A percentile compares a stretch with the other conserved stretches of the same genome.
phyloP scores from a whole-genome alignment of 176 grass and related monocot species.

The Musa acuminata region DNA sequence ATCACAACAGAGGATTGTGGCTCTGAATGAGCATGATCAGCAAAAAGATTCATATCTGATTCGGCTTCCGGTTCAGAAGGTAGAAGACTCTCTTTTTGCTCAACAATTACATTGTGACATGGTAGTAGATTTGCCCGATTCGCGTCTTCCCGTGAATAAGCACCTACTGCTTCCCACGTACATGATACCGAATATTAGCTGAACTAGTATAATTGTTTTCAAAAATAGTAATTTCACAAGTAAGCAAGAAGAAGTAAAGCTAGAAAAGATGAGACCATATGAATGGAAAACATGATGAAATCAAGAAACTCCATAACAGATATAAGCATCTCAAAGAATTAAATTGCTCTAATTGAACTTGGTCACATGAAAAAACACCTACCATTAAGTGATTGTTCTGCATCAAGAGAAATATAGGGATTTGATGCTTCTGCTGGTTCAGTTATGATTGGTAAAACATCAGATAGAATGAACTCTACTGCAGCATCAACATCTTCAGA shows the following conservation, averaged over 20 bases:
- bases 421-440: not conserved
- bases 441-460: slow-evolving; percentile 22
- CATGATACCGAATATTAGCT: too few relatives aligned
- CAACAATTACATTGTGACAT: not conserved
- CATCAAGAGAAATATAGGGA: not conserved
- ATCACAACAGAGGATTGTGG: not conserved
- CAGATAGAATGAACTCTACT: slow-evolving; percentile 32
- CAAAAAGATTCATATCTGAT: not conserved
- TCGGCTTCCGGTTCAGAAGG: not conserved
- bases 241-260: too few relatives aligned
- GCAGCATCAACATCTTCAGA: slow-evolving; percentile 35
- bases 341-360: not conserved
- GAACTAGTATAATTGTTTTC: too few relatives aligned
- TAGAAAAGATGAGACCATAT: too few relatives aligned
- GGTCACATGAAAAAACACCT: not conserved
- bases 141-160: not conserved
- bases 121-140: not conserved
- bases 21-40: not conserved
- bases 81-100: not conserved
- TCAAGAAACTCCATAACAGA: too few relatives aligned
- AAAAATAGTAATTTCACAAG: not conserved
- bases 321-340: too few relatives aligned
- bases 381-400: not conserved
- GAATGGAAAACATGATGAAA: too few relatives aligned
- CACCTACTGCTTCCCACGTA: not conserved